phyloP scores from a whole-genome alignment of 768 basidiomycete species.

The Amanita thiersii region DNA sequence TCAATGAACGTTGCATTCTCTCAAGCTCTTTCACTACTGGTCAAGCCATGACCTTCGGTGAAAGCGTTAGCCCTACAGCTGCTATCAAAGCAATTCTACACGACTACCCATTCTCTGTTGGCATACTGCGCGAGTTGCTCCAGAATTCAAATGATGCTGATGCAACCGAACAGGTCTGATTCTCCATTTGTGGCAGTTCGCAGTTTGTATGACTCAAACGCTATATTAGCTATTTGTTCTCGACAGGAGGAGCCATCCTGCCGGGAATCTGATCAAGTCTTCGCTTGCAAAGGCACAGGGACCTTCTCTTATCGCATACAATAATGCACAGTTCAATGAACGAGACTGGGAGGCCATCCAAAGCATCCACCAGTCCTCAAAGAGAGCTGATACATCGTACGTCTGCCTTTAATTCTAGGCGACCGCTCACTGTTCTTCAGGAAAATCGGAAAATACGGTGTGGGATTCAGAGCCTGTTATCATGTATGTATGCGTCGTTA shows the following conservation, averaged over 20 bases:
- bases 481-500: conserved; percentile 25
- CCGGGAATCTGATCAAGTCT: conserved; percentile 17
- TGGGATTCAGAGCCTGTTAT: conserved; percentile 44
- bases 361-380: conserved; percentile 36
- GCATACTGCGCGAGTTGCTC: conserved; percentile 34
- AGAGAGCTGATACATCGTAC: conserved; percentile 35
- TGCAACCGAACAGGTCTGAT: conserved; percentile 31
- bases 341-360: conserved; percentile 37
- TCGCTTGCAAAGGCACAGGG: conserved; percentile 26
- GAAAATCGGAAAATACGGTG: conserved; percentile 45
- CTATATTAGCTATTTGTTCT: conserved; percentile 30
- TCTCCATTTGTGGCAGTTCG: background rate
- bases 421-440: conserved; percentile 16
- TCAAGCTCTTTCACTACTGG: too few relatives aligned
- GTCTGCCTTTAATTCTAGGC: conserved; percentile 6
- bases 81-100: conserved; percentile 26
- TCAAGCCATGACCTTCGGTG: conserved; percentile 10
- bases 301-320: conserved; percentile 38
- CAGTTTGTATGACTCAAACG: background rate
- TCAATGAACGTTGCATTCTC: too few relatives aligned
- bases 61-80: conserved; percentile 15
- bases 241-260: conserved; percentile 26
- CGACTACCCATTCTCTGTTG: conserved; percentile 36
- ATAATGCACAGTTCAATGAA: conserved; percentile 31
- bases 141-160: conserved; percentile 45